These are phyloP conservation scores for Houttuynia cordata DNA, from an alignment of 164 flowering plant species.

Conservation along the genomic window DNA sequence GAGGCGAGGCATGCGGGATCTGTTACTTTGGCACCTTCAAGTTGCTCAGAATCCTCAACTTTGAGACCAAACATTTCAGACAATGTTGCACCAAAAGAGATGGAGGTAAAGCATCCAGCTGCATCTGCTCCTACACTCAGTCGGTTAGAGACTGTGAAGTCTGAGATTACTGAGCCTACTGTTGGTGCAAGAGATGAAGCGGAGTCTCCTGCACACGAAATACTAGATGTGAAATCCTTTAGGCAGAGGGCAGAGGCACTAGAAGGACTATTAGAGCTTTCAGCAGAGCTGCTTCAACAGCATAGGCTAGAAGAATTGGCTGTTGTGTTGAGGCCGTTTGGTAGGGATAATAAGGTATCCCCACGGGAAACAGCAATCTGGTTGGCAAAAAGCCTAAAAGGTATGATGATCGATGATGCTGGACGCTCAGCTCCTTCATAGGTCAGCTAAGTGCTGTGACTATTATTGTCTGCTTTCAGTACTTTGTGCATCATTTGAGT, in stretches of 20 bases:
- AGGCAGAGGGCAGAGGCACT: conserved; percentile 97
- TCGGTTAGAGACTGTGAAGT: conserved; percentile 22
- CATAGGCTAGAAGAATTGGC: conserved; percentile 77
- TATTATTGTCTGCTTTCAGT: background rate
- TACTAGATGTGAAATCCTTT: conserved; percentile 76
- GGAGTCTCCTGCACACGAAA: conserved; percentile 43
- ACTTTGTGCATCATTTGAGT: background rate
- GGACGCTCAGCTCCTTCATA: conserved; percentile 31
- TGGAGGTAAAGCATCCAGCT: conserved; percentile 15
- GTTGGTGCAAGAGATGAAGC: conserved; percentile 28
- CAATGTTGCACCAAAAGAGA: conserved; percentile 23
- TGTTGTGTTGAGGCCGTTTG: conserved; percentile 86
- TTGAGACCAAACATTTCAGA: conserved; percentile 26
- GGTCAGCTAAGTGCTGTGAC: background rate
- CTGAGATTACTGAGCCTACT: conserved; percentile 15
- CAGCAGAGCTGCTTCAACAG: conserved; percentile 86
- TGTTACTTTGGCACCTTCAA: conserved; percentile 19
- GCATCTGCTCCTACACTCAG: conserved; percentile 16
- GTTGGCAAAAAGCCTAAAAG: conserved; percentile 95
- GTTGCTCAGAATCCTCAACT: conserved; percentile 25
- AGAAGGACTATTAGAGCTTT: conserved; percentile 84
- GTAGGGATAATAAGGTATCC: conserved; percentile 75
- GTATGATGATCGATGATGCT: conserved; percentile 83
- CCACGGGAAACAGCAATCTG: conserved; percentile 99
- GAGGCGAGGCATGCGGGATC: conserved; percentile 33